These are phyloP conservation scores for Volutella citrinella DNA, from an alignment of 2,329 filamentous ascomycete genomes.

Conservation along the genomic window DNA sequence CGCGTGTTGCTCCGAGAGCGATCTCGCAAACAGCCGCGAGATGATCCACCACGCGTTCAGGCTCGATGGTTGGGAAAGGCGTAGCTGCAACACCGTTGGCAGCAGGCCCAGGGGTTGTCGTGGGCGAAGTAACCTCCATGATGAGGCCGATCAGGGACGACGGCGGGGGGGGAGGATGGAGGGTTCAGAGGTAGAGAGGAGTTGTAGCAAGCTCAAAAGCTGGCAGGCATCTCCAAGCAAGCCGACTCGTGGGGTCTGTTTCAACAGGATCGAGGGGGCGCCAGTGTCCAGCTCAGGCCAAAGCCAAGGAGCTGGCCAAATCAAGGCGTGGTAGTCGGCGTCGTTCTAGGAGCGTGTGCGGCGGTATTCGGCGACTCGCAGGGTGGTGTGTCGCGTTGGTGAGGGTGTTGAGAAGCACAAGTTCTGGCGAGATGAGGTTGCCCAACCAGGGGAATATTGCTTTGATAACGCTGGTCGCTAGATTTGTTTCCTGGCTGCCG, in stretches of 20 bases:
- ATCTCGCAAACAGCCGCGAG: slow-evolving; percentile 68
- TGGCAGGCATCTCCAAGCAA: no score
- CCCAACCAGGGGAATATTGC: slow-evolving; percentile 25
- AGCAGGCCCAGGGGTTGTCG: slow-evolving; percentile 40
- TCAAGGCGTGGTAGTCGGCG: no score
- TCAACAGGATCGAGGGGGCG: no score
- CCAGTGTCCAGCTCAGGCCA: no score
- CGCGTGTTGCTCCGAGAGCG: slow-evolving; percentile 69
- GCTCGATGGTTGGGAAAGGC: slow-evolving; percentile 59
- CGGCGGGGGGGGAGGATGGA: no score
- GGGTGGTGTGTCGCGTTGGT: slow-evolving; percentile 11
- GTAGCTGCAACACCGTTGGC: slow-evolving; percentile 45
- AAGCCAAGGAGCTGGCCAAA: no score
- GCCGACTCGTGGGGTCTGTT: no score
- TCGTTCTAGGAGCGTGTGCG: slow-evolving; percentile 20
- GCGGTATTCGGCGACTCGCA: slow-evolving; percentile 8
- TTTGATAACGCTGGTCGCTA: slow-evolving; percentile 15
- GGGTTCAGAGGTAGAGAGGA: no score
- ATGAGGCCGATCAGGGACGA: no score
- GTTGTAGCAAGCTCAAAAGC: no score
- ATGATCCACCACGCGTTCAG: slow-evolving; percentile 68
- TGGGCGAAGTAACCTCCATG: slow-evolving; percentile 52
- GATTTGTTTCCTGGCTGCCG: slow-evolving; percentile 17
- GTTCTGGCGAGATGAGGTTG: slow-evolving; percentile 20
- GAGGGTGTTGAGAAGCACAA: slow-evolving; percentile 14